Conservation (phyloP, 1,284 basidiomycete species). For the Sporisorium iseilematis-ciliati region DNA sequence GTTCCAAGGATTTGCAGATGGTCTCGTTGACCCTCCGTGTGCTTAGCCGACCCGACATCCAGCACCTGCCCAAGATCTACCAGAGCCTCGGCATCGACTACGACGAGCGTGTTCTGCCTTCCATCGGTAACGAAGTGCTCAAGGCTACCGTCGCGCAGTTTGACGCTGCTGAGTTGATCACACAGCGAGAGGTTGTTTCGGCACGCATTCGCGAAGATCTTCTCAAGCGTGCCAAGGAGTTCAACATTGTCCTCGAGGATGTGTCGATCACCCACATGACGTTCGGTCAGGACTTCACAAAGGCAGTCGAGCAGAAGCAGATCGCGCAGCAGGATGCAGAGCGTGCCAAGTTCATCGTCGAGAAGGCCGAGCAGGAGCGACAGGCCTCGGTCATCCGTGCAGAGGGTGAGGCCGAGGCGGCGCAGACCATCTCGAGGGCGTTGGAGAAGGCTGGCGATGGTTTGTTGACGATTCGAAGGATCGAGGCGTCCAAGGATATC, state of each 20-base stretch:
- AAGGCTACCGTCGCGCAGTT: slow-evolving; percentile 99
- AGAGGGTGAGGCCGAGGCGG: slow-evolving; percentile 96
- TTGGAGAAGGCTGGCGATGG: slow-evolving; percentile 94
- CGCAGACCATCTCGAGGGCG: slow-evolving; percentile 85
- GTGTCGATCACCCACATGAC: slow-evolving; percentile 85
- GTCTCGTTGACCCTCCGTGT: slow-evolving; percentile 91
- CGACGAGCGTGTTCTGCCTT: slow-evolving; percentile 85
- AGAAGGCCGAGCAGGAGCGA: slow-evolving; percentile 95
- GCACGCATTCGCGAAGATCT: slow-evolving; percentile 94
- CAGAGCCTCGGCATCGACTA: slow-evolving; percentile 94
- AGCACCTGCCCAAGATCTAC: slow-evolving; percentile 92
- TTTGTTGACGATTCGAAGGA: slow-evolving; percentile 93
- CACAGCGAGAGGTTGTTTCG: slow-evolving; percentile 78
- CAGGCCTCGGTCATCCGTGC: slow-evolving; percentile 98
- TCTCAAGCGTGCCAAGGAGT: slow-evolving; percentile 91
- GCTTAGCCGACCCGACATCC: slow-evolving; percentile 89
- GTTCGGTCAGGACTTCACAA: slow-evolving; percentile 75
- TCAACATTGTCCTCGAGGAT: slow-evolving; percentile 95
- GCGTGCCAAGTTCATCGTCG: slow-evolving; percentile 97
- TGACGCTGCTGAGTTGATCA: slow-evolving; percentile 94
- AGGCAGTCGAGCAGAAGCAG: slow-evolving; percentile 97
- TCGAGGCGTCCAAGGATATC: slow-evolving; percentile 98
- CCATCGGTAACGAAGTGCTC: slow-evolving; percentile 89
- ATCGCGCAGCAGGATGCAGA: slow-evolving; percentile 94
- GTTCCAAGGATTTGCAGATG: slow-evolving; percentile 97